These are phyloP conservation scores for Dothideomycetidae sp. DNA, from an alignment of 2,329 filamentous ascomycete genomes.

Conservation along the genomic window DNA sequence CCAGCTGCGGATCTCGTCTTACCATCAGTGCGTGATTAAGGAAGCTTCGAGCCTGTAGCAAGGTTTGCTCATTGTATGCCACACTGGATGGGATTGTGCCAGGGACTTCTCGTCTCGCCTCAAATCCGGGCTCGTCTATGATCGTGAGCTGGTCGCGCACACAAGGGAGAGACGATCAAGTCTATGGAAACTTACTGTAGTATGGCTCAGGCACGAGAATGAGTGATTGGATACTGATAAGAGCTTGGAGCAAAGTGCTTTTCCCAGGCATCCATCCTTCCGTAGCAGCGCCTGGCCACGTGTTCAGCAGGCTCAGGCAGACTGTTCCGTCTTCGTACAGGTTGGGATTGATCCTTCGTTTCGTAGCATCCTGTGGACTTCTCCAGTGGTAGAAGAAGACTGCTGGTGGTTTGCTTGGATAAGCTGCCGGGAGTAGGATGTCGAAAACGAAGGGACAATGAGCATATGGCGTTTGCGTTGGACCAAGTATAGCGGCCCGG, in stretches of 20 bases:
- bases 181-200: conserved; percentile 40
- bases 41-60: conserved; percentile 38
- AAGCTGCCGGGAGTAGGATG: conserved; percentile 36
- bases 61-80: conserved; percentile 41
- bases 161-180: neutral
- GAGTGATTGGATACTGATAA: conserved; percentile 43
- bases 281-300: conserved; percentile 40
- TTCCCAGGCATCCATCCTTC: conserved; percentile 40
- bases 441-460: conserved; percentile 48
- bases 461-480: conserved; percentile 46
- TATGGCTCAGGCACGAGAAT: conserved; percentile 47
- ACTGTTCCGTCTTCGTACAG: conserved; percentile 50
- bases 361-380: conserved; percentile 36
- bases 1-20: conserved; percentile 13
- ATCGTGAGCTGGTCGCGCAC: neutral
- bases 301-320: conserved; percentile 44
- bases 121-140: conserved; percentile 46
- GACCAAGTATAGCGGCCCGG: conserved; percentile 44
- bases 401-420: conserved; percentile 39
- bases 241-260: conserved; percentile 42
- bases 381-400: conserved; percentile 40
- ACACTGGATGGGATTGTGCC: conserved; percentile 33
- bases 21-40: conserved; percentile 20
- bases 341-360: conserved; percentile 44
- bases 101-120: conserved; percentile 30